Percentiles rank a stretch among this genome's conserved stretches.
These are phyloP conservation scores for Cynara cardunculus DNA, from an alignment of 129 eudicot species.

Conservation along the genomic window DNA sequence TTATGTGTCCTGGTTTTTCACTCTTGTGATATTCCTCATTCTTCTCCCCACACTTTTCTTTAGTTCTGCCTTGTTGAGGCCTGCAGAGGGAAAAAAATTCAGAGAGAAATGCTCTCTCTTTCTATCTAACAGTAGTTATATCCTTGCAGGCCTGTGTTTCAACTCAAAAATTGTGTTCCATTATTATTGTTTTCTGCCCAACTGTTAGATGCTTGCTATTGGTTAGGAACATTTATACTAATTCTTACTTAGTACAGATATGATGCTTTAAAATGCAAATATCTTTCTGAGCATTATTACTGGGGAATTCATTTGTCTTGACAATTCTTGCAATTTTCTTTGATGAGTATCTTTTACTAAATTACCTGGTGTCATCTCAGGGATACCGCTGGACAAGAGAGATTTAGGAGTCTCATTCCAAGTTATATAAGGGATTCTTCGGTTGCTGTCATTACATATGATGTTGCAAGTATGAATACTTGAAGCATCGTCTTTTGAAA, in stretches of 20 bases:
- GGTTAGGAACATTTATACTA: background rate
- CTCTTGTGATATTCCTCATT: background rate
- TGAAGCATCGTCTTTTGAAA: background rate
- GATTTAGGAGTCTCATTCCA: conserved; percentile 66
- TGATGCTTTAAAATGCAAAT: background rate
- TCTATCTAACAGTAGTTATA: background rate
- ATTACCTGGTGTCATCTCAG: conserved; percentile 15
- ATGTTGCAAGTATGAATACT: conserved; percentile 46
- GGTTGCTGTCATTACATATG: conserved; percentile 62
- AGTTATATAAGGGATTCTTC: conserved; percentile 60
- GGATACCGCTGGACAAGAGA: conserved; percentile 70
- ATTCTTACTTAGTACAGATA: background rate
- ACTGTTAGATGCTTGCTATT: background rate
- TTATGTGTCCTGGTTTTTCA: background rate
- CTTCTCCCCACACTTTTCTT: background rate
- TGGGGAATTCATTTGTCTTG: background rate
- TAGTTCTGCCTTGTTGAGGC: background rate
- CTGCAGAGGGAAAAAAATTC: background rate
- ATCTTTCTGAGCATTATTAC: background rate
- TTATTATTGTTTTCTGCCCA: background rate
- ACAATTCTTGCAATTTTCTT: background rate
- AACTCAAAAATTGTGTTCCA: too few relatives aligned
- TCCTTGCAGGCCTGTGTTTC: background rate
- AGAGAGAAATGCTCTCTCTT: background rate
- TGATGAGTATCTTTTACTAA: background rate